A percentile compares a stretch with the other conserved stretches of the same genome.
These are phyloP conservation scores for Bruguiera hainesii DNA, from an alignment of 441 rosid genomes.

Conservation along the genomic window DNA sequence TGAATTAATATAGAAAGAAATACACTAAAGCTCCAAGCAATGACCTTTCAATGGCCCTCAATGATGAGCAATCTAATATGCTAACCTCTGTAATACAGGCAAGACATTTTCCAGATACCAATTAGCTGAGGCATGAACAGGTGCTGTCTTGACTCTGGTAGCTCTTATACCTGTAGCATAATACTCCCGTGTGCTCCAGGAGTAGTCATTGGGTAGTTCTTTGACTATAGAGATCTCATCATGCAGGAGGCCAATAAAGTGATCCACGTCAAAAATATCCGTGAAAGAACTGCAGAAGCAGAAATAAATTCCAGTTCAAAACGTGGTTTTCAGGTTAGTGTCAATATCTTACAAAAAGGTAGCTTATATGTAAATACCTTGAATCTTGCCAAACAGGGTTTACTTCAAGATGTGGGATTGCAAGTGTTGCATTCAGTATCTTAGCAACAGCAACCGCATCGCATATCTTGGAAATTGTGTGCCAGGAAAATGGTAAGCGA, in stretches of 20 bases:
- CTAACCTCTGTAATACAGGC: slow-evolving; percentile 81
- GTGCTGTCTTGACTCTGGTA: slow-evolving; percentile 88
- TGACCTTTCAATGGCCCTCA: neutral
- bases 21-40: no score
- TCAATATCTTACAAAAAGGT: slow-evolving; percentile 4
- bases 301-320: slow-evolving; percentile 3
- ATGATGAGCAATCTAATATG: neutral
- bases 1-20: no score
- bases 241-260: slow-evolving; percentile 61
- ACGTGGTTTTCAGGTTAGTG: slow-evolving; percentile 19
- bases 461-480: slow-evolving; percentile 49
- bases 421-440: slow-evolving; percentile 77
- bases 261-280: slow-evolving; percentile 89
- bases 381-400: slow-evolving; percentile 89
- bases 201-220: slow-evolving; percentile 67
- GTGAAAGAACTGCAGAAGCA: slow-evolving; percentile 65
- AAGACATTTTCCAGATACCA: slow-evolving; percentile 93
- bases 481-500: neutral
- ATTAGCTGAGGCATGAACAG: slow-evolving; percentile 83
- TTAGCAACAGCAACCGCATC: slow-evolving; percentile 96
- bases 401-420: slow-evolving; percentile 61
- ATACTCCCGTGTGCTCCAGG: slow-evolving; percentile 96
- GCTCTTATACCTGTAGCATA: slow-evolving; percentile 79
- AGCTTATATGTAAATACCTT: slow-evolving; percentile 39
- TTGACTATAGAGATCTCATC: slow-evolving; percentile 70